Evolutionary conservation across 2,329 filamentous ascomycete species (phyloP).

Genomic region (Lasiodiplodia citricola): DNA sequence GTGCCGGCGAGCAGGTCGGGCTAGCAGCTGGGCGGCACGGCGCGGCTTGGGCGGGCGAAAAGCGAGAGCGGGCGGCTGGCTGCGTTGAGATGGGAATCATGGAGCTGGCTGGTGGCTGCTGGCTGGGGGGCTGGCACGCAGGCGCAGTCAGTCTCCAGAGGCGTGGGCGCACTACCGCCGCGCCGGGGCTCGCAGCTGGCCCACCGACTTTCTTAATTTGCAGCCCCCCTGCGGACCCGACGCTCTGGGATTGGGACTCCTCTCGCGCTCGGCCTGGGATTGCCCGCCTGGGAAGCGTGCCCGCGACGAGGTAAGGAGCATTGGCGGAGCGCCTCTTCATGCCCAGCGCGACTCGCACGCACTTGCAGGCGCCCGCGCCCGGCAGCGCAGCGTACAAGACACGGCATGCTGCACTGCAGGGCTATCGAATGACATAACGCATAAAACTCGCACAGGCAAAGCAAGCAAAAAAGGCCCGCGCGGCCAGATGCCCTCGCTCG

Average conservation of each 20-base stretch:
- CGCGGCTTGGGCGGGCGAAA: not conserved
- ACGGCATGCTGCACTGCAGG: slow-evolving; percentile 5
- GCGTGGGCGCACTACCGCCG: slow-evolving; percentile 3
- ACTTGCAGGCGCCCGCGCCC: not conserved
- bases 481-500: slow-evolving; percentile 19
- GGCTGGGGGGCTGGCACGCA: not conserved
- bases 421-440: slow-evolving; percentile 12
- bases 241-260: slow-evolving; percentile 9
- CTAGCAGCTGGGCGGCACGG: not conserved
- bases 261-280: slow-evolving; percentile 20
- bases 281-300: slow-evolving; percentile 8
- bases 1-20: not conserved
- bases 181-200: not conserved
- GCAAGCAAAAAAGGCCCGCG: slow-evolving; percentile 15
- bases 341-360: slow-evolving; percentile 20
- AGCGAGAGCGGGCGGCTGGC: not conserved
- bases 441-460: slow-evolving; percentile 15
- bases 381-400: slow-evolving; percentile 7
- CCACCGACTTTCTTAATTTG: slow-evolving; percentile 22
- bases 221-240: slow-evolving; percentile 8
- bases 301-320: slow-evolving; percentile 17
- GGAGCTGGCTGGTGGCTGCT: not conserved
- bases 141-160: not conserved
- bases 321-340: slow-evolving; percentile 12
- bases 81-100: not conserved